Conservation (phyloP, 352 stramenopile genomes). For the Globisporangium yorkense region DNA sequence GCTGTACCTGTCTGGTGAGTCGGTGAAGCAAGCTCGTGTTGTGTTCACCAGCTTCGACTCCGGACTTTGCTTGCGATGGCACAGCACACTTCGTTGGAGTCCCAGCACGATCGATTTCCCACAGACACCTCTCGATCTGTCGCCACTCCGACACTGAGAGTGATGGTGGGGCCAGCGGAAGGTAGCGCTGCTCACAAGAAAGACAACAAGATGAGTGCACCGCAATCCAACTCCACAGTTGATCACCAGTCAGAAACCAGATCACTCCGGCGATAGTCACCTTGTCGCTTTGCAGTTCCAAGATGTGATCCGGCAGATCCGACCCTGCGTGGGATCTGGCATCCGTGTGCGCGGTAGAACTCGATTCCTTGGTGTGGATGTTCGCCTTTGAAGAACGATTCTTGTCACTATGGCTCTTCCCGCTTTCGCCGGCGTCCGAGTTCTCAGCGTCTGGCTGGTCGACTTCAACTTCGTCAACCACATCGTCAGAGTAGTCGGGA, state of each 20-base stretch:
- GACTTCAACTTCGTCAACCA: background rate
- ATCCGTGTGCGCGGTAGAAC: no score
- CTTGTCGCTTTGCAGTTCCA: no score
- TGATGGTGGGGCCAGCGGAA: conserved; percentile 2
- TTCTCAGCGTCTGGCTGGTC: conserved; percentile 4
- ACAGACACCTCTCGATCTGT: conserved; percentile 50
- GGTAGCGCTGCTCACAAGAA: background rate
- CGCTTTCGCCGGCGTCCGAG: conserved; percentile 5
- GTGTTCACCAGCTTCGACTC: background rate
- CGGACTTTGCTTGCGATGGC: conserved; percentile 1
- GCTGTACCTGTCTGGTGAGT: conserved; percentile 1
- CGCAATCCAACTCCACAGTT: no score
- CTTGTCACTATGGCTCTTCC: background rate
- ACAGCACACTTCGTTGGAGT: background rate
- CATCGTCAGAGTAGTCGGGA: conserved; percentile 8
- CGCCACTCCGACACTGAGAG: conserved; percentile 36
- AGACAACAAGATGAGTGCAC: background rate
- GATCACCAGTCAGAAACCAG: no score
- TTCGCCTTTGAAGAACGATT: background rate
- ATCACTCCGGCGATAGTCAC: no score
- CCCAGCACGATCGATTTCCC: conserved; percentile 39
- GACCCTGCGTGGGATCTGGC: no score
- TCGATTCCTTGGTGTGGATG: background rate
- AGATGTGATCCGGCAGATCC: no score
- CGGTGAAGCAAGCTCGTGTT: background rate